Conservation (phyloP, 306 rosid species). For the Sicyos baderoa region DNA sequence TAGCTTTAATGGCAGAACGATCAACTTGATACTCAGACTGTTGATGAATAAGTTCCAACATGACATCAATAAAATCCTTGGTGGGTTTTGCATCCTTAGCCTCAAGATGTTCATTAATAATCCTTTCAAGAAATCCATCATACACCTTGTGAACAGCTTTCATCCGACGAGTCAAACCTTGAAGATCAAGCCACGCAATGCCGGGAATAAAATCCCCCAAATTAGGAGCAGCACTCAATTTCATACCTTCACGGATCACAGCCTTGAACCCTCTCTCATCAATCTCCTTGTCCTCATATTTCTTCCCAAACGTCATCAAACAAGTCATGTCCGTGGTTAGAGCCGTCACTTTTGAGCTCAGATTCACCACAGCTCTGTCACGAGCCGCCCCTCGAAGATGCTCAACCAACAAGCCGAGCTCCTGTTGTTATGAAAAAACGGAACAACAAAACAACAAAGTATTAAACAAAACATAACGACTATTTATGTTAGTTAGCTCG, state of each 20-base stretch:
- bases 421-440: background rate
- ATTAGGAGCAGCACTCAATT: background rate
- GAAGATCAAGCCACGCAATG: conserved; percentile 5
- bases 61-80: conserved; percentile 5
- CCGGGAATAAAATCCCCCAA: conserved; percentile 10
- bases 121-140: conserved; percentile 11
- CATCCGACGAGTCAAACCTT: background rate
- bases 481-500: no score
- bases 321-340: conserved; percentile 19
- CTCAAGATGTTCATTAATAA: conserved; percentile 2
- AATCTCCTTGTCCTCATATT: conserved; percentile 23
- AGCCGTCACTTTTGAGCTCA: conserved; percentile 21
- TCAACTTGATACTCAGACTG: background rate
- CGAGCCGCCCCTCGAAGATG: background rate
- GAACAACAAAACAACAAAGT: no score
- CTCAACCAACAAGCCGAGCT: conserved; percentile 11
- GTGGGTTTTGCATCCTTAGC: background rate
- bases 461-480: no score
- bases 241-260: background rate
- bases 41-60: background rate
- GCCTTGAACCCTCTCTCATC: conserved; percentile 21
- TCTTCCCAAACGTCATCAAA: conserved; percentile 31
- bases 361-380: conserved; percentile 11
- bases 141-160: background rate
- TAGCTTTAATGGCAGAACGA: conserved; percentile 10